phyloP scores from a whole-genome alignment of 148 eudicot genomes.

The Polygonum maritimum region DNA sequence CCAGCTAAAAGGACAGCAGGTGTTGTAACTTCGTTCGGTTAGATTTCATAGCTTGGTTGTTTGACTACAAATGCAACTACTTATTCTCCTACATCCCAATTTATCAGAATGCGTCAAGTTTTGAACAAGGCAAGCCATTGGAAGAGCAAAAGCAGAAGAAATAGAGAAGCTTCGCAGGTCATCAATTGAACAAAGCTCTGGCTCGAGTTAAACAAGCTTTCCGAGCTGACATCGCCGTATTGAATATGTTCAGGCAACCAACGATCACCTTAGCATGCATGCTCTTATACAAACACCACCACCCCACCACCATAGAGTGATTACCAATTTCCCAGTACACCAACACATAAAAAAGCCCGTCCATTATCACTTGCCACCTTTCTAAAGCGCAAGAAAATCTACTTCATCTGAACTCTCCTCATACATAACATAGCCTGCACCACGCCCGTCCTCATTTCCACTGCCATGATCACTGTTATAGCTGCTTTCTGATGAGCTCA shows the following conservation, averaged over 20 bases:
- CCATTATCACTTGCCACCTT: neutral
- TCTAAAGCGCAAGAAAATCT: constrained; percentile 20
- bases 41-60: no score
- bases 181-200: no score
- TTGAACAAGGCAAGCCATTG: no score
- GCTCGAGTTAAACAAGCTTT: no score
- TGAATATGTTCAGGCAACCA: neutral
- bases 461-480: constrained; percentile 47
- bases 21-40: no score
- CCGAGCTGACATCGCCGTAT: no score
- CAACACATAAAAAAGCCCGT: neutral
- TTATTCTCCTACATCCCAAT: no score
- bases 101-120: no score
- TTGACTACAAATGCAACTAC: no score
- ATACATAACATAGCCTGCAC: constrained; percentile 17
- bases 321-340: neutral
- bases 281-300: neutral
- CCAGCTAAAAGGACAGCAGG: no score
- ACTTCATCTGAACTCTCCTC: constrained; percentile 54
- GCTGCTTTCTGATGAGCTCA: constrained; percentile 32
- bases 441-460: constrained; percentile 34
- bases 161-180: no score
- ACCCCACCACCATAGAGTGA: neutral
- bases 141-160: no score
- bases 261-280: neutral